Evolutionary conservation across 2,329 filamentous ascomycete genomes (phyloP), one percentile per base, ranked within the genome.

Genomic region (Diaporthe australafricana): DNA sequence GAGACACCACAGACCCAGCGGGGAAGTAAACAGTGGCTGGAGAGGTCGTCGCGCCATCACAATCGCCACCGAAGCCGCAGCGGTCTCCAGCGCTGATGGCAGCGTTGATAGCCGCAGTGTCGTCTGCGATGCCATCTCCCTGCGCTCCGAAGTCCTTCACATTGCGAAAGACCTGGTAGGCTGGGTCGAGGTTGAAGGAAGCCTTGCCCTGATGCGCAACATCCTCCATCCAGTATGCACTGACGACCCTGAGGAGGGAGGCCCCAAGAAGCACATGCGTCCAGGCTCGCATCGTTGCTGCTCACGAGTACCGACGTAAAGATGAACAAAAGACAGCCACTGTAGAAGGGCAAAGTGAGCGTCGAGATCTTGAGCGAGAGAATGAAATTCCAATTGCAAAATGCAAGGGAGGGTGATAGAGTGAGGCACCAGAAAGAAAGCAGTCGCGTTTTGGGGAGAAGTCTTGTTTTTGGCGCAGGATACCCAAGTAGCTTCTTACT

Each of bases 91-190:
- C 77, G 72, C 80, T 83, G 72, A 87, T 86, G 47, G 85, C 85
- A 9, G 73, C 67, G 47, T 86, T 84, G 77, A 91, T 90, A 6
- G 88, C 88, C 12, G 80, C 84, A 20, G 89, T 90, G 74, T 91
- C 87, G 74, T 88, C 87, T n/a, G 83, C 84, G 3, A 85, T 80
- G 55, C 82, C 82, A 70, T 84, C 81, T 3, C 82, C 82, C 45
- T 74, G 77, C 48, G 81, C 82, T 12, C 85, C 85, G 75, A 80
- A 86, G 65, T 83, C 81, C 75, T 83, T 85, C 53, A 87, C 85
- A 71, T 86, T 87, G 5, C 86, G 80, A 76, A 85, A 87, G 38
- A 87, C 81, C 30, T 80, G 75, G 76, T 87, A 87, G 27, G 72
- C 74, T 22, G 80, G 78, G 73, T 85, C 80, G 1, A 76, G 68